These are phyloP conservation scores for Aspergillus japonicus DNA, from an alignment of 2,329 filamentous ascomycete species.

Conservation along the genomic window DNA sequence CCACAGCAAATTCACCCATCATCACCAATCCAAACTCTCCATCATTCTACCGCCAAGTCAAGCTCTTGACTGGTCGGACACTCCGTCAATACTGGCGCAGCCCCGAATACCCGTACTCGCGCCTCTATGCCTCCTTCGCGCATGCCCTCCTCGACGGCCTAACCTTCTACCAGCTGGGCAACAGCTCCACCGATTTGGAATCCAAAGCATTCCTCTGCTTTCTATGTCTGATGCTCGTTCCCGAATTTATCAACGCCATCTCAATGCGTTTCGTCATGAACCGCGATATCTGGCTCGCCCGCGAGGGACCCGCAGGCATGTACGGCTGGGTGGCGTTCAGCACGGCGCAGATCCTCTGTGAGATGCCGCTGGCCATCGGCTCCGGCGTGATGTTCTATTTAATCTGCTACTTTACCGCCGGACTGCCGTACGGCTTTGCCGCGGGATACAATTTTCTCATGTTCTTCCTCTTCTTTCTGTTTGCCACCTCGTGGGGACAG, in stretches of 20 bases:
- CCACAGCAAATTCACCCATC: conserved; percentile 32
- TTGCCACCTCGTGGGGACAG: conserved; percentile 70
- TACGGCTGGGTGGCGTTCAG: conserved; percentile 71
- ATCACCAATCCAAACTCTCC: conserved; percentile 26
- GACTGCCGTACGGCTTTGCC: conserved; percentile 61
- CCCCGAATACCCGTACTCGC: conserved; percentile 70
- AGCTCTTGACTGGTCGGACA: conserved; percentile 64
- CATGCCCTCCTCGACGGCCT: conserved; percentile 71
- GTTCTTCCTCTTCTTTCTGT: conserved; percentile 70
- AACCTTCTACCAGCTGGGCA: conserved; percentile 67
- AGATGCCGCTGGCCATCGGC: conserved; percentile 66
- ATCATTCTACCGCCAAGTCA: conserved; percentile 59
- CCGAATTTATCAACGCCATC: conserved; percentile 67
- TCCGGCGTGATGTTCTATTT: conserved; percentile 64
- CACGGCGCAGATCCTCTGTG: conserved; percentile 65
- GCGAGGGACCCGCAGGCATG: conserved; percentile 67
- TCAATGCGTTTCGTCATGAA: conserved; percentile 70
- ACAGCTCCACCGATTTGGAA: conserved; percentile 66
- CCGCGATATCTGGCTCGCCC: conserved; percentile 65
- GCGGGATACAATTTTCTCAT: conserved; percentile 72
- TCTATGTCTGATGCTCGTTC: conserved; percentile 60
- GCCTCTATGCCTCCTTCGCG: conserved; percentile 66
- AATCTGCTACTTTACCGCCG: conserved; percentile 70
- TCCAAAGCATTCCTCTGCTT: conserved; percentile 67
- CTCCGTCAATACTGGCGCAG: conserved; percentile 71